Base-by-base conservation (phyloP, 257 asterid species). In the Petunia axillaris region DNA sequence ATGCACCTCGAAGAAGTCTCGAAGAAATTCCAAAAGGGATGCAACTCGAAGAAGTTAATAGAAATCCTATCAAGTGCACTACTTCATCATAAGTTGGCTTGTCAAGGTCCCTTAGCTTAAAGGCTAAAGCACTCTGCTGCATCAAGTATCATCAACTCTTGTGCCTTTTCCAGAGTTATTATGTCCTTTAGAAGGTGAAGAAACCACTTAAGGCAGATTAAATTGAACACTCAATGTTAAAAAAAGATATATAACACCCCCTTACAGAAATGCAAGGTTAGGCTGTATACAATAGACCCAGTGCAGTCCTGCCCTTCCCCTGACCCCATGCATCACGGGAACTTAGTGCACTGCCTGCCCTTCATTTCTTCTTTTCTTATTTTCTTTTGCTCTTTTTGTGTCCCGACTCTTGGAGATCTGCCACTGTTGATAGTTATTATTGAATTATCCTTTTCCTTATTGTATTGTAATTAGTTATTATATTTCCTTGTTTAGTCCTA, bases 61-160 rank as follows among this genome's bases (percentile, higher is more conserved):
- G 76, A 35, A 58, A 71, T 71, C 43, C 43, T 25, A 71, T 48
- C 35, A 46, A 48, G 13, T 71, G 77, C 25, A 71, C 41, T 10
- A 48, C 77, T 46, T 71, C 77, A 71, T 25, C 77, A 71, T 71
- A 35, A 71, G 77, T 71, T 71, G 44, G 77, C 35, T 71, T 35
- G 35, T 46, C 35, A 35, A 71, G 60, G 60, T 60, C 44, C 16
- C 44, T 48, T 48, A 60, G 60, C 77, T 48, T 25, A 25, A 25
- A 25, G 25, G 25, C 25, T 25, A 10, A 71, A 37, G 6, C 60
- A 71, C 53, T 71, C 50, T 71, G 77, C 11, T 71, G 77, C 77
- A 71, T 71, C 60, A 71, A 46, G 60, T 71, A 25, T 10, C 46
- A 54, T 48, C 58, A 70, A 71, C 43, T 71, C 35, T 71, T 35